Conservation (phyloP, 208 protist genomes). For the Balamuthia mandrillaris region DNA sequence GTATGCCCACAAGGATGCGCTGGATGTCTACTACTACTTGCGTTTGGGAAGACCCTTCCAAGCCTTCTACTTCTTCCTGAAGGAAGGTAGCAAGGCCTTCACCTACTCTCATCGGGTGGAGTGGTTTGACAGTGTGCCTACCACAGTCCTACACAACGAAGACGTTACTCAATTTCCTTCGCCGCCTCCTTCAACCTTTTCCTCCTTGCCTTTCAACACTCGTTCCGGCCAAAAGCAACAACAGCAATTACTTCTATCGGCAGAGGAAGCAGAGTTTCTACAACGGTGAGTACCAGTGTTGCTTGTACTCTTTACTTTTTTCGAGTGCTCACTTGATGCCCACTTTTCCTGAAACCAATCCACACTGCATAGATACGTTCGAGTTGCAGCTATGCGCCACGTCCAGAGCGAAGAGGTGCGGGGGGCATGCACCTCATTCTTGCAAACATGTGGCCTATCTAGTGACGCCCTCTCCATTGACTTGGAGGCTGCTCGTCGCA, state of each 20-base stretch:
- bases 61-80: background rate
- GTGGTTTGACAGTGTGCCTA: too few species aligned
- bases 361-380: background rate
- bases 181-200: background rate
- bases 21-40: slow-evolving; percentile 33
- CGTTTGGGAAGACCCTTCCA: background rate
- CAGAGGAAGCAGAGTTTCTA: background rate
- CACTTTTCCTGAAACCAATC: background rate
- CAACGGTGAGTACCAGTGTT: background rate
- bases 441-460: too few species aligned
- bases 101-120: background rate
- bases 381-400: slow-evolving; percentile 1
- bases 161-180: too few species aligned
- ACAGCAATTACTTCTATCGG: background rate
- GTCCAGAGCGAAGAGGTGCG: too few species aligned
- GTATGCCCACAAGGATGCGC: background rate
- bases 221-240: background rate
- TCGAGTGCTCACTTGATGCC: background rate
- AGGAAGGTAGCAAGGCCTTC: background rate
- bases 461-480: too few species aligned
- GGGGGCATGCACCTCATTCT: too few species aligned
- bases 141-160: too few species aligned
- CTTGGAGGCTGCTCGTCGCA: too few species aligned
- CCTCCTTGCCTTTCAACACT: background rate
- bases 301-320: background rate